phyloP scores from a whole-genome alignment of 345 rosid genomes.

The Garcia nutans region DNA sequence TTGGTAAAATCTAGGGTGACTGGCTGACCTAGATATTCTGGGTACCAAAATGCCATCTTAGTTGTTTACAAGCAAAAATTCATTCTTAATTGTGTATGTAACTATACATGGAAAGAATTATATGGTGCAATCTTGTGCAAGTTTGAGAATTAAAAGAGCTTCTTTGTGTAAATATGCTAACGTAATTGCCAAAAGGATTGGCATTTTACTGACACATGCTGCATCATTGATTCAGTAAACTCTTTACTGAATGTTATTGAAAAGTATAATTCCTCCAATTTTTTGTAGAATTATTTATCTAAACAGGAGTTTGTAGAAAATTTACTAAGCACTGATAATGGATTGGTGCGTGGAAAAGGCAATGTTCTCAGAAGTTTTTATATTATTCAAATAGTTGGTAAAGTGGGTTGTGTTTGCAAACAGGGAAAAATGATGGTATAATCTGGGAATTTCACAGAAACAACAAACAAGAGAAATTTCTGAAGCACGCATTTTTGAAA shows the following conservation, averaged over 20 bases:
- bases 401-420: not conserved
- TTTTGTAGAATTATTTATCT: not conserved
- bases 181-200: not conserved
- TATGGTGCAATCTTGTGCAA: slow-evolving; percentile 1
- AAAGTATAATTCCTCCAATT: not conserved
- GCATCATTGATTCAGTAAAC: not conserved
- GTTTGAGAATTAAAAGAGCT: not conserved
- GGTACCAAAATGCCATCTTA: not conserved
- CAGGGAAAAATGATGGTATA: not conserved
- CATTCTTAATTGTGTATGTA: not conserved
- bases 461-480: not conserved
- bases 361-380: not conserved
- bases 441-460: not conserved
- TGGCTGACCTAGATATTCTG: slow-evolving; percentile 4
- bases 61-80: not conserved
- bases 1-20: not conserved
- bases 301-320: not conserved
- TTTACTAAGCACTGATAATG: not conserved
- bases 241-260: not conserved
- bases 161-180: not conserved
- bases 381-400: not conserved
- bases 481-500: not conserved
- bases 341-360: not conserved
- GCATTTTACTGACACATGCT: not conserved
- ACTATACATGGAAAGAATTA: not conserved